Evolutionary conservation across 1,284 basidiomycete species (phyloP).

Genomic region (Schizopora paradoxa): DNA sequence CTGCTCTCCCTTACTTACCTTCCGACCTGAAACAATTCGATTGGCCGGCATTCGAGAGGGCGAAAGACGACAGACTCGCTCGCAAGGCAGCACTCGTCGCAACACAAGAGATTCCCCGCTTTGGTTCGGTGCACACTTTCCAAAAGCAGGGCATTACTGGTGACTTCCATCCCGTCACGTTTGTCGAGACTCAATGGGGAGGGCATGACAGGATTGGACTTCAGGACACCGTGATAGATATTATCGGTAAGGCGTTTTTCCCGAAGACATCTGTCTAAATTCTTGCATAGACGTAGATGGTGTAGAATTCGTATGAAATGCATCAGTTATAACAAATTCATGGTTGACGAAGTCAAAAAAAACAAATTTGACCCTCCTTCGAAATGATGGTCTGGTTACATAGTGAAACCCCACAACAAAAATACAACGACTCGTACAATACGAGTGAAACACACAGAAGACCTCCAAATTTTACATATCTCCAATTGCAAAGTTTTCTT

Average conservation of each 20-base stretch:
- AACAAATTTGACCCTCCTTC: no score
- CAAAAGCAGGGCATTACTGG: conserved; percentile 41
- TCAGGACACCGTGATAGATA: conserved; percentile 69
- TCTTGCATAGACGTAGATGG: no score
- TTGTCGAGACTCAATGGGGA: conserved; percentile 59
- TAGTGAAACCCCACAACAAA: no score
- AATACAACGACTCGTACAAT: no score
- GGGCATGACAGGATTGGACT: conserved; percentile 60
- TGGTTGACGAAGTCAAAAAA: no score
- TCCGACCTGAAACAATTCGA: conserved; percentile 16
- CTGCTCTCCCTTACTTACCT: conserved; percentile 33
- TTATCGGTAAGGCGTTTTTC: conserved; percentile 34
- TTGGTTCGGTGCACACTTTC: conserved; percentile 47
- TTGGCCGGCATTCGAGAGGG: conserved; percentile 10
- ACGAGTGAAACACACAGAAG: no score
- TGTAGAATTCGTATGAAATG: no score
- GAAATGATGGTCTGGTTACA: no score
- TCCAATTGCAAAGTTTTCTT: conserved; percentile 16
- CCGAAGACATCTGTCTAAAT: no score
- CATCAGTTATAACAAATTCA: no score
- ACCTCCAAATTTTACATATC: conserved; percentile 1
- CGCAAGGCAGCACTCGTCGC: conserved; percentile 35
- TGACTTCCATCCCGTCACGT: conserved; percentile 42
- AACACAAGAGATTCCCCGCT: conserved; percentile 43
- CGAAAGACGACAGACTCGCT: conserved; percentile 37